phyloP scores from a whole-genome alignment of 805 yeast genomes.

The Candida nanaspora region DNA sequence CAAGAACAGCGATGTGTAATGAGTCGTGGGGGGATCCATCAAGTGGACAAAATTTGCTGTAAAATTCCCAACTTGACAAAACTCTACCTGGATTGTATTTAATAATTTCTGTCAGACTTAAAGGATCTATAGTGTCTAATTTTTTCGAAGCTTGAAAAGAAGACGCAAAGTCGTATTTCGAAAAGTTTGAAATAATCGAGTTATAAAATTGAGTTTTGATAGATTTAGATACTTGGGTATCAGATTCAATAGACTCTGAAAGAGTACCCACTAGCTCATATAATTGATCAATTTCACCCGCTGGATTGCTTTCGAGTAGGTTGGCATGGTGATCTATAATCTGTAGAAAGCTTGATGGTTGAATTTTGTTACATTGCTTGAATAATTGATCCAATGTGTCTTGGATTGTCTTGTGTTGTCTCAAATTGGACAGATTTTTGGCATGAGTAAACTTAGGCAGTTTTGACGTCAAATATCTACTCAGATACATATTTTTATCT shows the following conservation, averaged over 20 bases:
- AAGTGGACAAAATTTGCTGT: background rate
- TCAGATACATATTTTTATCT: background rate
- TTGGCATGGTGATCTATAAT: background rate
- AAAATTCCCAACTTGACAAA: slow-evolving; percentile 25
- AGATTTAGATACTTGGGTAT: background rate
- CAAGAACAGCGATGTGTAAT: slow-evolving; percentile 8
- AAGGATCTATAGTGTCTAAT: background rate
- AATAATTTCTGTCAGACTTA: slow-evolving; percentile 8
- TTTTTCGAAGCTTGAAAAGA: slow-evolving; percentile 11
- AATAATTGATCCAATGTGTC: background rate
- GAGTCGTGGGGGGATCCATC: slow-evolving; percentile 6
- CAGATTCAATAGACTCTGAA: background rate
- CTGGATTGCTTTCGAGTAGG: background rate
- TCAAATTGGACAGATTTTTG: background rate
- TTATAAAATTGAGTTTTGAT: slow-evolving; percentile 14
- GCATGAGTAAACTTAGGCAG: background rate
- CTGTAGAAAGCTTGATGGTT: background rate
- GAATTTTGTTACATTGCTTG: background rate
- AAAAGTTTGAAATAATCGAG: slow-evolving; percentile 15
- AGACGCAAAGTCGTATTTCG: slow-evolving; percentile 20
- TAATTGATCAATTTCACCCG: background rate
- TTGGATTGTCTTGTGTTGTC: background rate
- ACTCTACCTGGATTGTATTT: slow-evolving; percentile 31
- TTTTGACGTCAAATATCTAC: background rate
- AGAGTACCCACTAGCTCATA: background rate